phyloP scores from a whole-genome alignment of 306 rosid genomes.

The Calophaca sinica region DNA sequence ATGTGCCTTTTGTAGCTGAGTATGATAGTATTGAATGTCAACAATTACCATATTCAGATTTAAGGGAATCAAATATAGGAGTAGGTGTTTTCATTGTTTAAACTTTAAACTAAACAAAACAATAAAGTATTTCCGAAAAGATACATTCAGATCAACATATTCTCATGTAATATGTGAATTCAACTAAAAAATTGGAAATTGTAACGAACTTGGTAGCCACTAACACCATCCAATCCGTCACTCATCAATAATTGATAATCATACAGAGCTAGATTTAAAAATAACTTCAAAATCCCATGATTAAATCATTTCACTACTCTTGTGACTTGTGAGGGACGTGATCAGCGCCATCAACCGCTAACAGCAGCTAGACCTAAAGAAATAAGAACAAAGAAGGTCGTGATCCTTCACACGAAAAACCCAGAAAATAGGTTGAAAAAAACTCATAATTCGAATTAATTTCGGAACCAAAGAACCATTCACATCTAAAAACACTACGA shows the following conservation, averaged over 20 bases:
- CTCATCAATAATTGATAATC: not conserved
- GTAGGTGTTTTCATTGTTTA: too few relatives aligned
- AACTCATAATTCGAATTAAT: not conserved
- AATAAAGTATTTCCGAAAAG: not conserved
- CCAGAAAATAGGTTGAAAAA: not conserved
- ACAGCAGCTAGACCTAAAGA: too few relatives aligned
- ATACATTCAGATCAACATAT: not conserved
- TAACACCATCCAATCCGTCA: not conserved
- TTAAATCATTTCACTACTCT: not conserved
- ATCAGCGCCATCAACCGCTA: not conserved
- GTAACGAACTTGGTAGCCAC: not conserved
- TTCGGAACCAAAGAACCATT: not conserved
- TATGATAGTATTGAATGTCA: too few relatives aligned
- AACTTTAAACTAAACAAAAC: not conserved
- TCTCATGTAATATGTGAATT: not conserved
- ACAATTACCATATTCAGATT: too few relatives aligned
- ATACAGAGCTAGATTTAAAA: not conserved
- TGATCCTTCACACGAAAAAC: not conserved
- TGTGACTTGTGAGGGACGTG: not conserved
- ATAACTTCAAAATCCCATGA: not conserved
- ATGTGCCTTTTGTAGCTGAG: too few relatives aligned
- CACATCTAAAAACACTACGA: not conserved
- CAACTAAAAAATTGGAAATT: not conserved
- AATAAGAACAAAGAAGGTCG: not conserved
- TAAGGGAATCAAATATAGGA: too few relatives aligned